These are phyloP conservation scores for Lunasporangiospora selenospora DNA, from an alignment of 192 early-diverging fungal species.

Conservation along the genomic window DNA sequence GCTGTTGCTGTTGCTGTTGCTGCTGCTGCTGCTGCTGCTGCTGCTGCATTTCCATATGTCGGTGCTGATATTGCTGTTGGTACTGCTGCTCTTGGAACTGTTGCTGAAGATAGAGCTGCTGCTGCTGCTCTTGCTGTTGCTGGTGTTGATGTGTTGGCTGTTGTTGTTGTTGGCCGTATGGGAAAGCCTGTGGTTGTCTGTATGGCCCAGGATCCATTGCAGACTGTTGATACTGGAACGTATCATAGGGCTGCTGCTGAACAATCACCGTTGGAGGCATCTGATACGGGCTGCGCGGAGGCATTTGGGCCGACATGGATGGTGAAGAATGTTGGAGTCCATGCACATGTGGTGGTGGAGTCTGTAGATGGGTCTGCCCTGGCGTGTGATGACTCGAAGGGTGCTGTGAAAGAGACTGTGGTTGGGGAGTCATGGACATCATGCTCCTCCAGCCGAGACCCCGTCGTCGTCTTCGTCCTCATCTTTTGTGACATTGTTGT, in stretches of 20 bases:
- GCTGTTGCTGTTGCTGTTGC: slow-evolving; percentile 13
- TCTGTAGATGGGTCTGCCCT: slow-evolving; percentile 35
- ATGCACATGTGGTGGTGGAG: slow-evolving; percentile 30
- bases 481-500: no score
- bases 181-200: no score
- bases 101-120: slow-evolving; percentile 26
- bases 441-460: slow-evolving; percentile 30
- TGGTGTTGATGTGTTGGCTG: slow-evolving; percentile 24
- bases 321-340: slow-evolving; percentile 27
- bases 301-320: slow-evolving; percentile 15
- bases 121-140: slow-evolving; percentile 7
- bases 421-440: slow-evolving; percentile 43
- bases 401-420: slow-evolving; percentile 24
- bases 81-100: slow-evolving; percentile 25
- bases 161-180: slow-evolving; percentile 36
- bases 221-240: slow-evolving; percentile 34
- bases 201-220: slow-evolving; percentile 25
- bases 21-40: no score
- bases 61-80: slow-evolving; percentile 28
- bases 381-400: slow-evolving; percentile 28
- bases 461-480: slow-evolving; percentile 43
- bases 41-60: slow-evolving; percentile 11
- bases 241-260: slow-evolving; percentile 25
- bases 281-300: slow-evolving; percentile 39
- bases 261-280: slow-evolving; percentile 39